A percentile compares a stretch with the other conserved stretches of the same genome.
phyloP scores from a whole-genome alignment of 2,329 filamentous ascomycete genomes.

The Pseudogymnoascus sp. region DNA sequence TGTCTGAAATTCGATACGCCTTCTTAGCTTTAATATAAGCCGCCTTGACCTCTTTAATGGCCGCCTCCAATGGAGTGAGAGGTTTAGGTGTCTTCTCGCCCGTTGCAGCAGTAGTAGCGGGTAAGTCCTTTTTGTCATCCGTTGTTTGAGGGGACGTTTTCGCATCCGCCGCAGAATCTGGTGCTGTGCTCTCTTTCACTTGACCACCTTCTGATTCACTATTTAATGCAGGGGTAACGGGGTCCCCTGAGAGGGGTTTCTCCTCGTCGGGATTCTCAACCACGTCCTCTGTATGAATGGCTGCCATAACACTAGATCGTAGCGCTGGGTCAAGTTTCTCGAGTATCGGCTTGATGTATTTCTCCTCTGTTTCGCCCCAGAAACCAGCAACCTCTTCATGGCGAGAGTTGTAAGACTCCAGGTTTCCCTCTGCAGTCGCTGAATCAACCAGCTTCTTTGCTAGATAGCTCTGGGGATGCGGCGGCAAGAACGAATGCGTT shows the following conservation, averaged over 20 bases:
- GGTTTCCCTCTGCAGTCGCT: conserved; percentile 64
- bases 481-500: conserved; percentile 84
- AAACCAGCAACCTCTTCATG: conserved; percentile 74
- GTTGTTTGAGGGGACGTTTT: background rate
- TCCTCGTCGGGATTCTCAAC: conserved; percentile 22
- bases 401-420: conserved; percentile 59
- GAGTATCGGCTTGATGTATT: conserved; percentile 65
- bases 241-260: conserved; percentile 16
- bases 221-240: conserved; percentile 15
- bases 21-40: conserved; percentile 79
- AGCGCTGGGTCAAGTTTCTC: conserved; percentile 56
- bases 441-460: conserved; percentile 75
- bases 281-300: conserved; percentile 42
- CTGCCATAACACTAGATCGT: conserved; percentile 53
- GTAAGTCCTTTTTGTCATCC: background rate
- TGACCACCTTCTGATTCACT: conserved; percentile 11
- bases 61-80: conserved; percentile 50
- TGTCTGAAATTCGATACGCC: conserved; percentile 69
- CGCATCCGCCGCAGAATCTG: background rate
- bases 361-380: conserved; percentile 77
- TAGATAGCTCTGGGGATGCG: conserved; percentile 79
- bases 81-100: conserved; percentile 12
- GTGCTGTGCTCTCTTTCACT: background rate
- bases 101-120: background rate
- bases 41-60: conserved; percentile 67